These are phyloP conservation scores for Elaphomyces granulatus DNA, from an alignment of 495 filamentous ascomycete genomes.

Conservation along the genomic window DNA sequence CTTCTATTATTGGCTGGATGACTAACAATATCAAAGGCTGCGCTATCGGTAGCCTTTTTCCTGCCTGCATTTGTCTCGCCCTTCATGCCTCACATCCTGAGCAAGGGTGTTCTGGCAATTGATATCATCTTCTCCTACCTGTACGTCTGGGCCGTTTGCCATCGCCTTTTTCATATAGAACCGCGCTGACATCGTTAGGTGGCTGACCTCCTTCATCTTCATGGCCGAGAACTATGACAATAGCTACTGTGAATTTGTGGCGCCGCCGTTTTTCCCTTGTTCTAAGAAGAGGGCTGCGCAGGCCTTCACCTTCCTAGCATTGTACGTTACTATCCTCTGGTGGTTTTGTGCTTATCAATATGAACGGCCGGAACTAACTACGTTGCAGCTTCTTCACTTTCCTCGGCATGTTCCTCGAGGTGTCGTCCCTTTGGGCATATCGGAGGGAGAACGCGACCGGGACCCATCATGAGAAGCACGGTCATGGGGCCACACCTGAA, in stretches of 20 bases:
- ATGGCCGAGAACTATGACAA: conserved; percentile 40
- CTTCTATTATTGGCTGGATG: too few species aligned
- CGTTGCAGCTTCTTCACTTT: conserved; percentile 26
- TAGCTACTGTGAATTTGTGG: conserved; percentile 19
- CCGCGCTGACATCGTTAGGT: conserved; percentile 24
- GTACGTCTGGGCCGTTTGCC: conserved; percentile 13
- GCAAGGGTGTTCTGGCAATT: conserved; percentile 35
- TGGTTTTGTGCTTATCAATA: neutral
- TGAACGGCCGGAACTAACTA: conserved; percentile 3
- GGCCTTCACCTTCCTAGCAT: conserved; percentile 47
- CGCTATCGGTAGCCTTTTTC: conserved; percentile 44
- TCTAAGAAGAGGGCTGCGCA: conserved; percentile 34
- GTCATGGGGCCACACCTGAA: neutral
- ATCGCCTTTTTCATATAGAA: too few species aligned
- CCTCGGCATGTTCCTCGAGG: conserved; percentile 40
- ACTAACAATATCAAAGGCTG: conserved; percentile 23
- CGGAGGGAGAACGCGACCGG: conserved; percentile 11
- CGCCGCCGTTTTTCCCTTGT: conserved; percentile 20
- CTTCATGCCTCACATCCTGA: conserved; percentile 27
- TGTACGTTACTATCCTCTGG: conserved; percentile 29
- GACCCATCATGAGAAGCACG: neutral
- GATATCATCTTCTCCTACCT: conserved; percentile 50
- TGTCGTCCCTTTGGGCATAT: conserved; percentile 35
- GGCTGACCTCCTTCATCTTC: conserved; percentile 48
- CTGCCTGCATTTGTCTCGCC: conserved; percentile 40